Evolutionary conservation across 805 yeast species (phyloP).

Genomic region (Candida nanaspora): DNA sequence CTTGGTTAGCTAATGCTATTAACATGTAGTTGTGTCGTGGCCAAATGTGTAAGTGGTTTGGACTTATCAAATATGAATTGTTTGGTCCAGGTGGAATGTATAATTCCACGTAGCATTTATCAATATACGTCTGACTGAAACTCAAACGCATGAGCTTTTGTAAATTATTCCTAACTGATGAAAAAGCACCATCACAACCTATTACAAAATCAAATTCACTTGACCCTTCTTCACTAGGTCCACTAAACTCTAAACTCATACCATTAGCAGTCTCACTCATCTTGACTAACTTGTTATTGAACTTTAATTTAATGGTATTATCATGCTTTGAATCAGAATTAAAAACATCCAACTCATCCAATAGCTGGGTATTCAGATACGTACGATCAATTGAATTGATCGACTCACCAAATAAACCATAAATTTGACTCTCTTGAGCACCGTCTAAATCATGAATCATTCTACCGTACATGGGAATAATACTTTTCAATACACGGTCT

Average conservation of each 20-base stretch:
- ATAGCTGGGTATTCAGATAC: conserved; percentile 53
- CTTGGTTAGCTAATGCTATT: conserved; percentile 79
- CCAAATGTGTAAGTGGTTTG: conserved; percentile 88
- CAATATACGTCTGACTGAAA: conserved; percentile 69
- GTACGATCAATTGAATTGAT: conserved; percentile 83
- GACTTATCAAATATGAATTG: conserved; percentile 44
- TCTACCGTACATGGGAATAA: conserved; percentile 83
- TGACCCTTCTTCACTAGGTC: neutral
- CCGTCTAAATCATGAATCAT: conserved; percentile 78
- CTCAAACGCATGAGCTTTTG: conserved; percentile 65
- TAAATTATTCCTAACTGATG: conserved; percentile 62
- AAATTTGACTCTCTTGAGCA: conserved; percentile 55
- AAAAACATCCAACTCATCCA: conserved; percentile 54
- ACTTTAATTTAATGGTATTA: conserved; percentile 34
- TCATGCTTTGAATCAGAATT: conserved; percentile 14
- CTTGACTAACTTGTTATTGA: conserved; percentile 48
- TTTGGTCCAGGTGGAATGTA: conserved; percentile 54
- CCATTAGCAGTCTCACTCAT: conserved; percentile 17
- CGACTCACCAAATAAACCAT: conserved; percentile 76
- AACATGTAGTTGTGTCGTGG: conserved; percentile 83
- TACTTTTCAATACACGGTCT: conserved; percentile 42
- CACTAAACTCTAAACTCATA: conserved; percentile 3
- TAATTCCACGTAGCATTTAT: conserved; percentile 76
- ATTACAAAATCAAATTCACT: conserved; percentile 48
- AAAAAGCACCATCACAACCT: conserved; percentile 85